Conservation (phyloP, 176 grass and related monocot genomes). For the Zoysia pacifica region DNA sequence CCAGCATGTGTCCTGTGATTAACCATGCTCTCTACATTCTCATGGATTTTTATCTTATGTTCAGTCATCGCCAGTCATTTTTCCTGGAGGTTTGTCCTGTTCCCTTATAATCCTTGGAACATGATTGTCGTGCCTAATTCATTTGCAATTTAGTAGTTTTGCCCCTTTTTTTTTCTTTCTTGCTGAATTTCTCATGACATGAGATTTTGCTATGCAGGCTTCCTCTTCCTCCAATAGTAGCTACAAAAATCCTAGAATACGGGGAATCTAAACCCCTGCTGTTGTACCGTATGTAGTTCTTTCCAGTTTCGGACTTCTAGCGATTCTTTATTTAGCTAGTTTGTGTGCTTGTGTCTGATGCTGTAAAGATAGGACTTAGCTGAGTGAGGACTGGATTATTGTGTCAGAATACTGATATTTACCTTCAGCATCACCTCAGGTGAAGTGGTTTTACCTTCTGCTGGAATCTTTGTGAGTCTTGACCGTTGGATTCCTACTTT, state of each 20-base stretch:
- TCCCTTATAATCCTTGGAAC: background rate
- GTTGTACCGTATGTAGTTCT: constrained; percentile 46
- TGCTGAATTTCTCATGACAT: constrained; percentile 21
- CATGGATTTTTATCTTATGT: too few species aligned
- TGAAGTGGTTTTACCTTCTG: background rate
- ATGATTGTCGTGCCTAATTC: background rate
- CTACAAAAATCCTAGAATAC: constrained; percentile 25
- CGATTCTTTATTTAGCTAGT: background rate
- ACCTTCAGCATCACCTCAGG: background rate
- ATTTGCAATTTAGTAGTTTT: background rate
- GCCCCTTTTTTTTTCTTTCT: background rate
- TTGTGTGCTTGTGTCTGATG: constrained; percentile 24
- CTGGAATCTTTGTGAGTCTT: background rate
- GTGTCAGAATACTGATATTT: constrained; percentile 38
- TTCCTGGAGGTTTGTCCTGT: background rate
- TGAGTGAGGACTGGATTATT: constrained; percentile 23
- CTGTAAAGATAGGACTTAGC: constrained; percentile 47
- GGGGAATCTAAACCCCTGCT: constrained; percentile 15
- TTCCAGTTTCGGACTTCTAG: constrained; percentile 18
- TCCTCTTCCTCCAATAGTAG: constrained; percentile 24
- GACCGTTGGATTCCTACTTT: too few species aligned
- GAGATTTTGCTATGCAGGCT: constrained; percentile 32
- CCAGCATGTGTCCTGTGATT: constrained; percentile 7
- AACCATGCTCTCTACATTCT: too few species aligned
- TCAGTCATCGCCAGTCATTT: too few species aligned